Percentiles rank a stretch among this genome's conserved stretches.
Conservation (phyloP, 2,329 filamentous ascomycete genomes). For the Paraphaeosphaeria sporulosa region DNA sequence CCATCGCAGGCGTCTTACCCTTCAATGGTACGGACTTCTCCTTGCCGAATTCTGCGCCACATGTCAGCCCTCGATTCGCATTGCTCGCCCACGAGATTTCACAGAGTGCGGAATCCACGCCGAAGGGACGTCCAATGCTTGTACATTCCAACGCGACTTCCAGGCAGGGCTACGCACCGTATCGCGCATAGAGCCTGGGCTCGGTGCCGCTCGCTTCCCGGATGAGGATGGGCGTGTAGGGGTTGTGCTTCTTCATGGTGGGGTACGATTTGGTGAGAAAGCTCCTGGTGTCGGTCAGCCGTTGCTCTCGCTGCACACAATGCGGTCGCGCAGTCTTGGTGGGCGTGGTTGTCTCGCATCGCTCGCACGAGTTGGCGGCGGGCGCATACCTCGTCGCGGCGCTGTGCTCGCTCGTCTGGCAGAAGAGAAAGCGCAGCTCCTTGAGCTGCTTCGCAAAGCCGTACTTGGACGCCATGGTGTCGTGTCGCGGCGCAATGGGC, state of each 20-base stretch:
- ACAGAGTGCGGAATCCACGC: background rate
- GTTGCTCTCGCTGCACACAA: slow-evolving; percentile 13
- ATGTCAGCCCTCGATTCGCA: slow-evolving; percentile 17
- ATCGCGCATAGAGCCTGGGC: slow-evolving; percentile 90
- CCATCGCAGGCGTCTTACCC: slow-evolving; percentile 52
- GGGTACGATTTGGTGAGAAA: slow-evolving; percentile 94
- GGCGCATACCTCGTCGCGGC: slow-evolving; percentile 77
- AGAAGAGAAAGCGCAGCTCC: slow-evolving; percentile 97
- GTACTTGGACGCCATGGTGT: slow-evolving; percentile 87
- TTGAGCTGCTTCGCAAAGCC: slow-evolving; percentile 87
- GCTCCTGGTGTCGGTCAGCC: slow-evolving; percentile 63
- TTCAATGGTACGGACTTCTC: slow-evolving; percentile 71
- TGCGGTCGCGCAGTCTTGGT: background rate
- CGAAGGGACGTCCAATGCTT: background rate
- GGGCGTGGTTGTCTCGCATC: too few species aligned
- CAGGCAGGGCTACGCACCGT: slow-evolving; percentile 66
- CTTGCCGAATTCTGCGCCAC: slow-evolving; percentile 66
- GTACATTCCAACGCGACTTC: background rate
- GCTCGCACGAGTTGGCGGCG: too few species aligned
- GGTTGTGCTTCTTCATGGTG: slow-evolving; percentile 99
- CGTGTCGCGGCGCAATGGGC: slow-evolving; percentile 22
- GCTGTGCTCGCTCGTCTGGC: slow-evolving; percentile 91
- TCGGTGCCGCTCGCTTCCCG: slow-evolving; percentile 86
- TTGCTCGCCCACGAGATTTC: background rate
- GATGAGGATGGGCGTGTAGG: slow-evolving; percentile 89